Evolutionary conservation across 345 rosid genomes (phyloP), one percentile per base, ranked within the genome.

Genomic region (Rhodamnia argentea): DNA sequence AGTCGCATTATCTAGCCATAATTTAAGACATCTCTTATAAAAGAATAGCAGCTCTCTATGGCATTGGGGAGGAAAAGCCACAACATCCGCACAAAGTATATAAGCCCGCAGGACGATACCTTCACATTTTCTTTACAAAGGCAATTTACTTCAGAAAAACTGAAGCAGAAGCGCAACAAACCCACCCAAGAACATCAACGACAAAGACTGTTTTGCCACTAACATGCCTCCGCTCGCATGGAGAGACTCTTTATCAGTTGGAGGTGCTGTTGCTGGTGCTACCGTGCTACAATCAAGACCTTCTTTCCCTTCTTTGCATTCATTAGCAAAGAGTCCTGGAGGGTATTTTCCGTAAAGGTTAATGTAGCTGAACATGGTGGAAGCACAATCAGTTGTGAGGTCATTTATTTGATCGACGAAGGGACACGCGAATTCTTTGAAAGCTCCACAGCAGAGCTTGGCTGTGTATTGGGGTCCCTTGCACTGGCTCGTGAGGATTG

Each of bases 311-410:
- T 91, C 95, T 47, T 85, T 90, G 88, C 97, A 95, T 85, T 90
- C 88, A 18, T 91, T 92, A 84, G 99, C 91, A 50, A 96, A 96
- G 57, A 96, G 90, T 52, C 99, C 99, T 2, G 95, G 97, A 22
- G 98, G 98, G 87, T 93, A 95, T 85, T 91, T 96, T 3, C 99
- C 97, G 12, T 91, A 91, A 76, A 93, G 88, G 87, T 96, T 95
- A 57, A 96, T 96, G 94, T 94, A 95, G 83, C 97, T 95, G 88
- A 96, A 95, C 99, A 96, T 95, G 74, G 95, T 93, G 5, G 91
- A 6, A 12, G 98, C 94, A 86, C 97, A 95, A 75, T 95, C 93
- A 26, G 70, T 89, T 24, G 70, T 87, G 32, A 86, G 84, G 85
- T 94, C 96, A 40, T 96, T 95, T 40, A 96, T 23, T 64, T 82